phyloP scores from a whole-genome alignment of 2,329 filamentous ascomycete genomes.

The Diaporthe vexans region DNA sequence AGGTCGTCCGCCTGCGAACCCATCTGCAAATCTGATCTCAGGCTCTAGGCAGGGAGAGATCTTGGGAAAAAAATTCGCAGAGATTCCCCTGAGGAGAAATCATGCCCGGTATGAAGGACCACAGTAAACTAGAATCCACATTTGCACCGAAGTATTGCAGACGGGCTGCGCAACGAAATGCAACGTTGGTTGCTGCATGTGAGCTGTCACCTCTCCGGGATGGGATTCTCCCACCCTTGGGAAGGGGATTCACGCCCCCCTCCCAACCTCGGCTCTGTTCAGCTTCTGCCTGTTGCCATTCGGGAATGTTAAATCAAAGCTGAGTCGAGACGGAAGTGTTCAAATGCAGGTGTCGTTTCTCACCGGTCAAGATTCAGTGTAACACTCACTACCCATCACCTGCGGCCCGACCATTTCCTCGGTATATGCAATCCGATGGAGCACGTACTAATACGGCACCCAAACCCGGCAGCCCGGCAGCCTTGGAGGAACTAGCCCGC shows the following conservation, averaged over 20 bases:
- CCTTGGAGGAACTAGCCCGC: background rate
- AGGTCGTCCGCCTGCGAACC: background rate
- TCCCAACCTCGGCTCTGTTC: background rate
- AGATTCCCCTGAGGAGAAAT: background rate
- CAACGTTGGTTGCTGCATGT: constrained; percentile 7
- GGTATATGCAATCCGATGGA: background rate
- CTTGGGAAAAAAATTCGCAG: background rate
- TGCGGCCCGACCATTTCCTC: background rate
- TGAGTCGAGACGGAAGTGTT: background rate
- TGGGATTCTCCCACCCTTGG: background rate
- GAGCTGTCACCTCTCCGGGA: background rate
- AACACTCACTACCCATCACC: background rate
- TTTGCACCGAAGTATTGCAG: background rate
- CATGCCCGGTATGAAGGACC: background rate
- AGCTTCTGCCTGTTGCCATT: background rate
- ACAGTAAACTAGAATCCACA: background rate
- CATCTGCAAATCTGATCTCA: background rate
- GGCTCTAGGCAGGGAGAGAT: background rate
- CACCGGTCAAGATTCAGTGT: constrained; percentile 4
- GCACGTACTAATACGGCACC: background rate
- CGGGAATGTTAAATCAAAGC: too few species aligned
- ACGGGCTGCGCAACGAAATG: background rate
- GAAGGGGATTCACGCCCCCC: background rate
- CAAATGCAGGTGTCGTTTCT: background rate
- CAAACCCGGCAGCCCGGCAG: too few species aligned